A percentile compares a stretch with the other conserved stretches of the same genome.
Evolutionary conservation across 306 rosid genomes (phyloP).

Genomic region (Geum urbanum): DNA sequence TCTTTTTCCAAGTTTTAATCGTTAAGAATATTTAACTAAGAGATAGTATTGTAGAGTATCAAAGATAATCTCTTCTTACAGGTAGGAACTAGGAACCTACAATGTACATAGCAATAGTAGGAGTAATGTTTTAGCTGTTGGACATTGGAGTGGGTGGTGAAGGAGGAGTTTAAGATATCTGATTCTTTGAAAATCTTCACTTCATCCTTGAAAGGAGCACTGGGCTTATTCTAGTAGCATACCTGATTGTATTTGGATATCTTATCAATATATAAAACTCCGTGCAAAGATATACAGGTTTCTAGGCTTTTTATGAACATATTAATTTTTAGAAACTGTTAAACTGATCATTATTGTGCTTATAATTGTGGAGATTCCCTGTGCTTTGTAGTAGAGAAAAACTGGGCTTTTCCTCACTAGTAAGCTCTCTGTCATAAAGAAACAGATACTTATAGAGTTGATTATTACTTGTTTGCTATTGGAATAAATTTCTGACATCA

Average conservation of each 20-base stretch:
- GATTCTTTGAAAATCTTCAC: background rate
- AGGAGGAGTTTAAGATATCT: background rate
- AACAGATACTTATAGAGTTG: background rate
- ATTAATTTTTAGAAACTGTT: background rate
- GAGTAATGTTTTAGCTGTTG: background rate
- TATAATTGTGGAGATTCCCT: background rate
- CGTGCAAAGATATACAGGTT: background rate
- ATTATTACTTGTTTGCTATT: background rate
- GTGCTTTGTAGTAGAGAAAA: background rate
- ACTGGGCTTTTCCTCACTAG: background rate
- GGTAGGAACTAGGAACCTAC: background rate
- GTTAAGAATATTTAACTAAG: background rate
- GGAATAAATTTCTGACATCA: slow-evolving; percentile 1
- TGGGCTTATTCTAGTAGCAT: background rate
- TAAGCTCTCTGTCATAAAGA: background rate
- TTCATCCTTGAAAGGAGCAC: background rate
- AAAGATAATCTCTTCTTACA: background rate
- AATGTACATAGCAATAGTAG: background rate
- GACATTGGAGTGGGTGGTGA: background rate
- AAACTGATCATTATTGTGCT: background rate
- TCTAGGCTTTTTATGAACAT: background rate
- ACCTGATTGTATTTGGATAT: background rate
- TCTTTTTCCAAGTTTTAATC: background rate
- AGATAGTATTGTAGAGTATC: background rate
- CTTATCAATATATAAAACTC: background rate